Evolutionary conservation across 2,329 filamentous ascomycete genomes (phyloP).

Genomic region (Stenocarpella maydis): DNA sequence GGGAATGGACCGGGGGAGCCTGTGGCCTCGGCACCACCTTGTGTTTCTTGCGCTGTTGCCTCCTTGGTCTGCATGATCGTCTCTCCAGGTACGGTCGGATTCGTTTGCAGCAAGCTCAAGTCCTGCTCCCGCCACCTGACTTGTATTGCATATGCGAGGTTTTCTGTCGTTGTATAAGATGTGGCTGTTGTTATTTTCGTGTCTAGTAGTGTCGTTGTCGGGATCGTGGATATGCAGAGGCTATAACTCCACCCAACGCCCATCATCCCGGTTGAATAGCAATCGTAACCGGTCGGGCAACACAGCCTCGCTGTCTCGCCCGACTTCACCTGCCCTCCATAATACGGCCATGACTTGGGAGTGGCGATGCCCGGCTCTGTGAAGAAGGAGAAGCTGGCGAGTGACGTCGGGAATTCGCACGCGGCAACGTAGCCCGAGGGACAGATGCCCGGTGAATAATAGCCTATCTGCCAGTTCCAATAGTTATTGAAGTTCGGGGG

Average conservation of each 20-base stretch:
- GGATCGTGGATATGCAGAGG: conserved; percentile 32
- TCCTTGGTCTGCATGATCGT: conserved; percentile 25
- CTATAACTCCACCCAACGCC: conserved; percentile 33
- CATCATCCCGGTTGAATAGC: conserved; percentile 28
- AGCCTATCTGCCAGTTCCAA: conserved; percentile 34
- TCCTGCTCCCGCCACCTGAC: conserved; percentile 38
- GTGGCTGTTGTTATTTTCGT: neutral
- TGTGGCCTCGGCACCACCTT: neutral
- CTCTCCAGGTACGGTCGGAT: conserved; percentile 37
- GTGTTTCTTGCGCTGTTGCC: neutral
- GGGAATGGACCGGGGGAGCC: neutral
- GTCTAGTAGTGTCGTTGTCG: conserved; percentile 22
- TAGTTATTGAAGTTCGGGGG: conserved; percentile 20
- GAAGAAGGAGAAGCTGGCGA: neutral
- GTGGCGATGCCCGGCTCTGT: neutral
- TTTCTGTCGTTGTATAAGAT: conserved; percentile 4
- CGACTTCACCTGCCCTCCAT: neutral
- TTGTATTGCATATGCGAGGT: conserved; percentile 36
- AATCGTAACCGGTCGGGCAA: conserved; percentile 18
- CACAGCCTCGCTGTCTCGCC: conserved; percentile 14
- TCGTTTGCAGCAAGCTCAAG: conserved; percentile 36
- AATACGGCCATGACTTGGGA: conserved; percentile 1
- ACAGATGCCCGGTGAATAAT: conserved; percentile 37
- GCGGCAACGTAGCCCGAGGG: conserved; percentile 26
- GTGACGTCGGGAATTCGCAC: conserved; percentile 20